A percentile compares a stretch with the other conserved stretches of the same genome.
phyloP scores from a whole-genome alignment of 805 yeast species.

The Spathaspora arborariae region DNA sequence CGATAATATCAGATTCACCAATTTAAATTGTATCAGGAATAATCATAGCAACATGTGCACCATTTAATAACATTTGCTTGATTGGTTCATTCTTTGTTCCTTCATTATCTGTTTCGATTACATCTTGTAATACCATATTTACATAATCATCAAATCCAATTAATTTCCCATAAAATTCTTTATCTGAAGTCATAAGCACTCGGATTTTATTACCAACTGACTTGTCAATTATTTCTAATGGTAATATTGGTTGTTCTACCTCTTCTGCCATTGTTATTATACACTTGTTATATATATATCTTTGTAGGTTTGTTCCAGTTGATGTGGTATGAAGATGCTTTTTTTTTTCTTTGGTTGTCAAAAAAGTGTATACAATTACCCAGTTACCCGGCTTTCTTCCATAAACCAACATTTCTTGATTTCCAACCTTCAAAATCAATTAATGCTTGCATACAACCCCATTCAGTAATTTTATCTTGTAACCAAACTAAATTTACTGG shows the following conservation, averaged over 20 bases:
- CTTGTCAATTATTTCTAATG: slow-evolving; percentile 84
- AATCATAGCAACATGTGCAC: slow-evolving; percentile 69
- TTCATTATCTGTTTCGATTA: slow-evolving; percentile 51
- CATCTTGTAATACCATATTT: slow-evolving; percentile 83
- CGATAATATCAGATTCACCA: neutral
- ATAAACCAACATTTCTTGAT: slow-evolving; percentile 11
- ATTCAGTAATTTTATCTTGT: slow-evolving; percentile 87
- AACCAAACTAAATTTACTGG: slow-evolving; percentile 96
- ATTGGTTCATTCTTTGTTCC: slow-evolving; percentile 42
- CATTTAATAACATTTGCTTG: slow-evolving; percentile 65
- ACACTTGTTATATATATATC: neutral
- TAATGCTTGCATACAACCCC: slow-evolving; percentile 99
- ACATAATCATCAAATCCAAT: slow-evolving; percentile 96
- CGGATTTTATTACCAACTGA: slow-evolving; percentile 77
- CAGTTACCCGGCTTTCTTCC: neutral
- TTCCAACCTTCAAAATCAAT: slow-evolving; percentile 95
- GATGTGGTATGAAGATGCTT: neutral
- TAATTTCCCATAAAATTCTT: slow-evolving; percentile 84
- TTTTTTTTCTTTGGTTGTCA: neutral
- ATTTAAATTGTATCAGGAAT: slow-evolving; percentile 13
- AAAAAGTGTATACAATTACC: no score
- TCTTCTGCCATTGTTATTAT: neutral
- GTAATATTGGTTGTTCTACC: slow-evolving; percentile 37
- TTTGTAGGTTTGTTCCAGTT: neutral
- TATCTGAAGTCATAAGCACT: slow-evolving; percentile 58